A percentile compares a stretch with the other conserved stretches of the same genome.
Evolutionary conservation across 257 asterid genomes (phyloP).

Genomic region (Prunella vulgaris): DNA sequence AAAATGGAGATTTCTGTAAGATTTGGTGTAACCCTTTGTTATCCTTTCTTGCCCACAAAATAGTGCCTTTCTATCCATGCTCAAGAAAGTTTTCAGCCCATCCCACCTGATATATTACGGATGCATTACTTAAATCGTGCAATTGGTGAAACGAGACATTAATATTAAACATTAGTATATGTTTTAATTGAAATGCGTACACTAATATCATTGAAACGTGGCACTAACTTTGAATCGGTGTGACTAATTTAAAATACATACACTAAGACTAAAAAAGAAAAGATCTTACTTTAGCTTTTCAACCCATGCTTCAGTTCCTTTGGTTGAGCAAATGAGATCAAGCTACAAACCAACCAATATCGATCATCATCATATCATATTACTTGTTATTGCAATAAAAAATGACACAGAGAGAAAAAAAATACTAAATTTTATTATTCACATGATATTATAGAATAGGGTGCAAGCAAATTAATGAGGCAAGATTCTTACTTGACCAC

Average conservation of each 20-base stretch:
- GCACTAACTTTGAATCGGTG: too few relatives aligned
- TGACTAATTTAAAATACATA: too few relatives aligned
- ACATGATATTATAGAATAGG: too few relatives aligned
- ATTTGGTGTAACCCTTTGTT: conserved; percentile 64
- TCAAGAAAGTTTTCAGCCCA: conserved; percentile 57
- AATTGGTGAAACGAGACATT: too few relatives aligned
- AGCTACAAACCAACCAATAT: neutral
- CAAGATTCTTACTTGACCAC: conserved; percentile 72
- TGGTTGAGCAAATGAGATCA: conserved; percentile 85
- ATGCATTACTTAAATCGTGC: too few relatives aligned
- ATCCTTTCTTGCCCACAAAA: conserved; percentile 46
- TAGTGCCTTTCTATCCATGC: conserved; percentile 53
- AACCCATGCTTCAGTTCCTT: conserved; percentile 93
- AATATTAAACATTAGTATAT: too few relatives aligned
- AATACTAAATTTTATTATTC: too few relatives aligned
- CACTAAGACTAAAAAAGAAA: too few relatives aligned
- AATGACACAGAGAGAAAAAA: too few relatives aligned
- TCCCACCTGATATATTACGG: conserved; percentile 72
- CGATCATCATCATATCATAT: neutral
- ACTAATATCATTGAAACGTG: too few relatives aligned
- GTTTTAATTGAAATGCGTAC: too few relatives aligned
- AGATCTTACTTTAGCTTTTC: conserved; percentile 73
- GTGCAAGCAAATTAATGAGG: too few relatives aligned
- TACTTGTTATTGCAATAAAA: neutral
- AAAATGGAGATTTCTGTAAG: conserved; percentile 69